Evolutionary conservation across 495 filamentous ascomycete genomes (phyloP).

Genomic region (Daldinia grandis): DNA sequence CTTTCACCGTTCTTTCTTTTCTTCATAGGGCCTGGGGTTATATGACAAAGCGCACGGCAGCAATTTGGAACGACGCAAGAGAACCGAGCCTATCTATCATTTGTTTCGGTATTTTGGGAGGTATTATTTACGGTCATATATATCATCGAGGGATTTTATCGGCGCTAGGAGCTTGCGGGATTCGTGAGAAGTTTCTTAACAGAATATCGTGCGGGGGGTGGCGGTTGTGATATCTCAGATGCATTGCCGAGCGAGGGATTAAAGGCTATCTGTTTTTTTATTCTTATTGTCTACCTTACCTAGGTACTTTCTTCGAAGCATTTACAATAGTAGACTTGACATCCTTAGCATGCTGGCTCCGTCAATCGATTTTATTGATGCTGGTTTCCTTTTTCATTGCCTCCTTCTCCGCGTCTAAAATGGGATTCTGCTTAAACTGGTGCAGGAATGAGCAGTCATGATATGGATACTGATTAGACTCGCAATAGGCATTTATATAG

Average conservation of each 20-base stretch:
- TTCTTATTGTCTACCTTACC: no score
- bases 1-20: not conserved
- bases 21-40: constrained; percentile 12
- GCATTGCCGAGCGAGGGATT: constrained; percentile 4
- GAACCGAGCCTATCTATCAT: not conserved
- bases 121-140: constrained; percentile 7
- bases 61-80: constrained; percentile 27
- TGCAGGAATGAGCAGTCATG: no score
- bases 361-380: constrained; percentile 18
- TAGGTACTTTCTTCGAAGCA: constrained; percentile 9
- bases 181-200: not conserved
- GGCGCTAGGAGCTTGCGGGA: constrained; percentile 36
- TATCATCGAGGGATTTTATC: constrained; percentile 16
- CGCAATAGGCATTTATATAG: no score
- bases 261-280: not conserved
- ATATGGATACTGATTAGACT: no score
- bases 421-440: not conserved
- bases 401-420: not conserved
- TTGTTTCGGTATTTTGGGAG: constrained; percentile 6
- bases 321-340: constrained; percentile 30
- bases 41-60: constrained; percentile 5
- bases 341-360: not conserved
- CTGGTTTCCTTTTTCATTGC: not conserved
- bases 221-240: constrained; percentile 25
- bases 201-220: not conserved